A percentile compares a stretch with the other conserved stretches of the same genome.
phyloP scores from a whole-genome alignment of 306 rosid species.

The Vachellia pachyceras region DNA sequence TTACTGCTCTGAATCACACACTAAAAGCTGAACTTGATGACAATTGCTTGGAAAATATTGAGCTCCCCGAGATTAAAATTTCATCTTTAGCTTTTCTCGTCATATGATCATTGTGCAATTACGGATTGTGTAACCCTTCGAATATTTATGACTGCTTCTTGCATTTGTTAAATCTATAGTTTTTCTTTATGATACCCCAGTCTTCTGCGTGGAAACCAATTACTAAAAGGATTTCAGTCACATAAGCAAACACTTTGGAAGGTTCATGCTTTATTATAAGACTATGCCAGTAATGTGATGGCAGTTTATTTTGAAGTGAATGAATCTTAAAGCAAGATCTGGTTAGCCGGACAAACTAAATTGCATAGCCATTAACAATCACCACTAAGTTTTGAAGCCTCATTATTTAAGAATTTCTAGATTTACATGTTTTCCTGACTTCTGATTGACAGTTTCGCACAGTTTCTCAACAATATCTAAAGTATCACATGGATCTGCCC shows the following conservation, averaged over 20 bases:
- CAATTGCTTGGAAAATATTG: constrained; percentile 18
- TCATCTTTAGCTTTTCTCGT: constrained; percentile 16
- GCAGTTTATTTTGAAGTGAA: constrained; percentile 6
- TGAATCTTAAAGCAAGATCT: background rate
- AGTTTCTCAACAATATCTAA: constrained; percentile 65
- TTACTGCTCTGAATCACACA: constrained; percentile 1
- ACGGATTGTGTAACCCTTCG: background rate
- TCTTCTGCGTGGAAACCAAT: constrained; percentile 34
- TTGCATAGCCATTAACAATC: background rate
- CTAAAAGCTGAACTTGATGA: constrained; percentile 8
- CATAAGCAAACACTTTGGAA: constrained; percentile 47
- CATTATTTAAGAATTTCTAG: constrained; percentile 30
- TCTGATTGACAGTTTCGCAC: constrained; percentile 58
- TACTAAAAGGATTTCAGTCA: constrained; percentile 34
- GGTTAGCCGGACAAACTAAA: background rate
- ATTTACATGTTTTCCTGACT: constrained; percentile 55
- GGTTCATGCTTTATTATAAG: background rate
- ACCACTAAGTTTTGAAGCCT: background rate
- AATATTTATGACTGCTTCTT: background rate
- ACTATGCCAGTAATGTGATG: constrained; percentile 4
- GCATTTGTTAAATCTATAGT: background rate
- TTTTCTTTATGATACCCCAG: constrained; percentile 25
- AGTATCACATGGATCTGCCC: constrained; percentile 47
- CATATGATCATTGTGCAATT: background rate
- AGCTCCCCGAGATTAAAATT: constrained; percentile 29